These are phyloP conservation scores for Aspergillus brasiliensis DNA, from an alignment of 2,329 filamentous ascomycete genomes.

Conservation along the genomic window DNA sequence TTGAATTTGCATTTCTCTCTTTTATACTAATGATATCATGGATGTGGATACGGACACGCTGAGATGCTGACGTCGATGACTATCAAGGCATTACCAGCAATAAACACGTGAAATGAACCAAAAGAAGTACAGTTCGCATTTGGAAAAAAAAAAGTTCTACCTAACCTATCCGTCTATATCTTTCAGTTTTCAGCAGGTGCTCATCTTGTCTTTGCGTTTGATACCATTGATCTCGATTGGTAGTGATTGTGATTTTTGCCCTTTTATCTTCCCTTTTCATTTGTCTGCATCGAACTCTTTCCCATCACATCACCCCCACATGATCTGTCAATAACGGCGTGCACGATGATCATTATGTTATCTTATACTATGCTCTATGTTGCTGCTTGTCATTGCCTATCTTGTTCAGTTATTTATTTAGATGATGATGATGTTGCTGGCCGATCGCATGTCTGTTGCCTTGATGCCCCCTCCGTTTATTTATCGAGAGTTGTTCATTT, in stretches of 20 bases:
- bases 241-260: constrained; percentile 19
- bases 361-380: constrained; percentile 9
- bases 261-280: constrained; percentile 11
- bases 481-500: background rate
- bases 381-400: constrained; percentile 5
- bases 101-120: background rate
- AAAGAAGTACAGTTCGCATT: background rate
- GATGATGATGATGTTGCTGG: background rate
- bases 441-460: background rate
- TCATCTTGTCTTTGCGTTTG: constrained; percentile 18
- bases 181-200: constrained; percentile 11
- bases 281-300: constrained; percentile 22
- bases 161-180: background rate
- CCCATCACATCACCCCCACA: constrained; percentile 3
- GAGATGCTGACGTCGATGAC: constrained; percentile 12
- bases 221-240: constrained; percentile 21
- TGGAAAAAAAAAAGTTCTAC: background rate
- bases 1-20: constrained; percentile 11
- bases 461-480: background rate
- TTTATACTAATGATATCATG: constrained; percentile 14
- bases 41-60: constrained; percentile 14
- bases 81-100: constrained; percentile 11
- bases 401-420: background rate
- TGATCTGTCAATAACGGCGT: constrained; percentile 3
- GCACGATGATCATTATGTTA: background rate